Base-by-base conservation (phyloP, 2,329 filamentous ascomycete species). In the Alternaria longipes region DNA sequence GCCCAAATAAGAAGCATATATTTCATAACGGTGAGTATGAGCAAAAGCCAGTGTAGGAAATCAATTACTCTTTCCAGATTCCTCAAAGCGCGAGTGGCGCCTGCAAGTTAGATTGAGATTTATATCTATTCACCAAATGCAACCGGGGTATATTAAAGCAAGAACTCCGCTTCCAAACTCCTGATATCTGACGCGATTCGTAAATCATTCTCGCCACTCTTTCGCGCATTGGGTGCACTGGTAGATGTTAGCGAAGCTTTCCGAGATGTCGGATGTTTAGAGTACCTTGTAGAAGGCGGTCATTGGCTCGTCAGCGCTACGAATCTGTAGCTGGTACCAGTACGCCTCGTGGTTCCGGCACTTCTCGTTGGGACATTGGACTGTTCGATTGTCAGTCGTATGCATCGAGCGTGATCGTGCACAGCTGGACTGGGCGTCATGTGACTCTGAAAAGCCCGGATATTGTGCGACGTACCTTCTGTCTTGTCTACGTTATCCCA, bases 251-350 rank as follows among this genome's bases (percentile, higher is more conserved):
- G 68, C 46, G 63, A 59, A 36, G 14, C 8, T 8, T 26, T 45
- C 4, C 12, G 18, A 28, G 30, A 28, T 38, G 8, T 44, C 14
- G 9, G 8, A 5, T 7, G 8, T 24, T 26, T 24, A 41, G 14
- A 20, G 20, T 42, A 92, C 91, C 87, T 93, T 95, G 82, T 90
- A 96, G 81, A 98, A 98, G 62, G 89, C 94, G 68, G 95, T 99
- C 91, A 97, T 97, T 62, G 95, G 95, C 85, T 99, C 95, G 82
- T 99, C 95, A 54, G 95, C 95, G 84, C 93, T 97, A 71, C 95
- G 89, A 81, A 98, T 98, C 85, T 99, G 95, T 71, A 98, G 89
- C 84, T 97, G 93, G 84, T 94, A 97, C 83, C 94, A 98, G 66
- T 94, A 96, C 4, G 95, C 95, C 82, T 93, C 89, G 62, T 88